These are phyloP conservation scores for Lasiodiplodia sp. DNA, from an alignment of 2,329 filamentous ascomycete species.

Conservation along the genomic window DNA sequence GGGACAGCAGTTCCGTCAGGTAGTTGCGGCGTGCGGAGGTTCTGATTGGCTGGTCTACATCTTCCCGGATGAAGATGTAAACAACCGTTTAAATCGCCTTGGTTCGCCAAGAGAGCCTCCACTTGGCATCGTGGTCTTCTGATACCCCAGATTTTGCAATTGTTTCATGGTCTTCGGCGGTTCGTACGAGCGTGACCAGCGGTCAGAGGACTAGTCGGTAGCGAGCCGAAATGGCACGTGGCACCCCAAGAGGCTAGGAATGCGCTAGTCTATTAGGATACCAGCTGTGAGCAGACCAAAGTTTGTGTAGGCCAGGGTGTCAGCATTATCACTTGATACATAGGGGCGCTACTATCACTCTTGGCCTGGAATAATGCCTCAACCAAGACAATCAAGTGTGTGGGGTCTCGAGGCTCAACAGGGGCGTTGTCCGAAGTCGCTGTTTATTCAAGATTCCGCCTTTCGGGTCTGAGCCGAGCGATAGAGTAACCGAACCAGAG, in stretches of 20 bases:
- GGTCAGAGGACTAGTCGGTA: no score
- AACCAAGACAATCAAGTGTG: no score
- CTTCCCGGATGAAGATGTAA: not conserved
- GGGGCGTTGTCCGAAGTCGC: no score
- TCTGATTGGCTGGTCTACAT: not conserved
- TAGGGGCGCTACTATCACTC: not conserved
- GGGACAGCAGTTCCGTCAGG: not conserved
- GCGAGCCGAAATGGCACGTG: not conserved
- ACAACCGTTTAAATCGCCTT: not conserved
- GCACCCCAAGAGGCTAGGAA: not conserved
- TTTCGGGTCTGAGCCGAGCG: not conserved
- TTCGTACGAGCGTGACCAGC: not conserved
- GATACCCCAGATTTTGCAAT: not conserved
- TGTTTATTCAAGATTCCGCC: not conserved
- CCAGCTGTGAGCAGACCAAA: not conserved
- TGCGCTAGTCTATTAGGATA: not conserved
- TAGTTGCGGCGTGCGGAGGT: conserved; percentile 19
- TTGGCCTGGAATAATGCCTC: no score
- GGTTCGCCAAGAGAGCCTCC: not conserved
- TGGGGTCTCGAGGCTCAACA: no score
- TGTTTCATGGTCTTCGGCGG: not conserved
- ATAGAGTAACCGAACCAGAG: not conserved
- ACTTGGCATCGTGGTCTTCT: not conserved
- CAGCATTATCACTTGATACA: not conserved
- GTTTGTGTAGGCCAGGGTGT: not conserved